Evolutionary conservation across 371 early-diverging fungal genomes (phyloP), one percentile per base, ranked within the genome.

Genomic region (Rhizopus arrhizus): DNA sequence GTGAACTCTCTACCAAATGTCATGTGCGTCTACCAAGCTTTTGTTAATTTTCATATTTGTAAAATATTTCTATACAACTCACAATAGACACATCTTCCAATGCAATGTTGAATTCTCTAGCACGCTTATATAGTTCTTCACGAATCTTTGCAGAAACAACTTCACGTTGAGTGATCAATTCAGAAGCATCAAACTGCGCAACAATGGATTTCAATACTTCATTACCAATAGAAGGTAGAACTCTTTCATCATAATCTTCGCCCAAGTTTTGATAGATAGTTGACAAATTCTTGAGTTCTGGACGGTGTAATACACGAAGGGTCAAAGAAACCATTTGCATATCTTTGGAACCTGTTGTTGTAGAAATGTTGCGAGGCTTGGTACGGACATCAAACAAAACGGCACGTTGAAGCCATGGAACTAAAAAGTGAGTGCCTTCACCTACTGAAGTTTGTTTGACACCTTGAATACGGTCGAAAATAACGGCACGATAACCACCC

Each of bases 121-220:
- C 97, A 59, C 99, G 87, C 81, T 93, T 91, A 56, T 91, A 83
- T 64, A 99, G 84, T 59, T 97, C 97, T 65, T 94, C 95, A 56
- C 96, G 88, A 56, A 99, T 97, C 62, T 91, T 88, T 52, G 91
- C 87, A 16, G 98, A 98, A 3, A 94, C 97, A 57, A 94, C 84
- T 72, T 98, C 98, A 74, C 99, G 90, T 85, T 98, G 99, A n/a
- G 99, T 98, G 70, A 98, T 98, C 53, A 98, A 83, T 76, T 98
- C 97, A 58, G 89, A 83, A 56, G 98, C 97, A 77, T 98, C 96
- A 73, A 96, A 99, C 82, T 98, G 99, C 31, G 99, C 99, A 15
- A 99, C 98, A 55, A 96, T 90, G 58, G 95, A 82, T 87, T 99
- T 99, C 67, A 98, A 84, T 31, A 99, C 98, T 81, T 99, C 99